Percentiles rank a stretch among this genome's conserved stretches.
These are phyloP conservation scores for Tricholoma furcatifolium DNA, from an alignment of 768 basidiomycete genomes.

Conservation along the genomic window DNA sequence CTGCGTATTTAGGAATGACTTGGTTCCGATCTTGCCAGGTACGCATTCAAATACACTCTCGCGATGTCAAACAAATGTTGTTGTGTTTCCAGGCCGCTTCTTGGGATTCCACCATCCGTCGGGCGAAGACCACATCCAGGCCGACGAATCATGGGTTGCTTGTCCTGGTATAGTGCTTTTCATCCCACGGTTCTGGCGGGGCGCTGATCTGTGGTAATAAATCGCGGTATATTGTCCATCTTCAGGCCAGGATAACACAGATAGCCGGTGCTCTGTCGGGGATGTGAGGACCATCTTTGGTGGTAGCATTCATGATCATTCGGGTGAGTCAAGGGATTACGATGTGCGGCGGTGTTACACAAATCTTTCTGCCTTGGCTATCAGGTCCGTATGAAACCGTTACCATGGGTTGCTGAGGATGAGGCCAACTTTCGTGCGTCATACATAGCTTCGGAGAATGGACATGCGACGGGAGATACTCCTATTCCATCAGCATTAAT, in stretches of 20 bases:
- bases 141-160: conserved; percentile 22
- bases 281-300: conserved; percentile 24
- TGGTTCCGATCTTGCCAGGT: conserved; percentile 32
- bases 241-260: conserved; percentile 21
- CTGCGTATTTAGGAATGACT: neutral
- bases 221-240: neutral
- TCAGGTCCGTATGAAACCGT: conserved; percentile 20
- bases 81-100: conserved; percentile 22
- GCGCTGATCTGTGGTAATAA: neutral
- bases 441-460: conserved; percentile 1
- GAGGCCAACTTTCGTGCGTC: neutral
- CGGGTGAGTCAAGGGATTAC: conserved; percentile 14
- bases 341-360: neutral
- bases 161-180: conserved; percentile 21
- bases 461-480: neutral
- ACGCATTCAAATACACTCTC: neutral
- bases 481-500: neutral
- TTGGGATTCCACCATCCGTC: conserved; percentile 39
- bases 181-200: too few relatives aligned
- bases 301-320: conserved; percentile 23
- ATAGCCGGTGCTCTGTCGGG: conserved; percentile 20
- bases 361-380: neutral
- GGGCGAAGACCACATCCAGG: conserved; percentile 41
- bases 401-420: conserved; percentile 13
- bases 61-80: neutral